Base-by-base conservation (phyloP, 78 protist species). In the Tieghemostelium lacteum region DNA sequence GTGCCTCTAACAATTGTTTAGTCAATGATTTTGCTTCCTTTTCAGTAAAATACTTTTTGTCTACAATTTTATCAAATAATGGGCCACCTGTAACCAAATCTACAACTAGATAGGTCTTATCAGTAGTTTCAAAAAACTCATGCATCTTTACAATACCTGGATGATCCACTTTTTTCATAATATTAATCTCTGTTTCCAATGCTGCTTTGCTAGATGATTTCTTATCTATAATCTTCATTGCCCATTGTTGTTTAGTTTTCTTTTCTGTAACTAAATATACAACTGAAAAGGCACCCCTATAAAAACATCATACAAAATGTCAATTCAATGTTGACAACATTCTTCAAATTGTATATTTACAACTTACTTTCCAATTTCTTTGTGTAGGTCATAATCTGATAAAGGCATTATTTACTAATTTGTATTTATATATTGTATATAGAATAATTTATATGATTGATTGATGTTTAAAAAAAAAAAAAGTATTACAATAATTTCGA, bases 21-120 rank as follows among this genome's bases (percentile, higher is more conserved):
- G 76, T 52, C 50, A 97, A 28, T 14, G 24, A 36, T 28, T 86
- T 74, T 26, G 97, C 97, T 28, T 92, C 97, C 5, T 39, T 58
- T 54, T 96, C 98, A 28, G 80, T 24, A 57, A 95, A 96, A 34
- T 86, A 73, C 34, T 94, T 85, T 24, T 72, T 73, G 22, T 75
- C 88, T n/a, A 93, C 92, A 67, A 97, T 95, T 40, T 70, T 61
- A 31, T 96, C 96, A 39, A 95, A 97, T 57, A 97, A 86, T 73
- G 95, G 97, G 14, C 98, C 98, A 10, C 98, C 98, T 2, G 55
- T 37, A 14, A 91, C 92, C 12, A 78, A 65, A 22, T 86, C 92
- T 3, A 74, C 78, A 33, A 74, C 72, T 16, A 73, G 67, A 55
- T 73, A 72, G 20, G 58, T 73, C 36, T 85, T 85, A 62, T 85